phyloP scores from a whole-genome alignment of 768 basidiomycete species.

The Coprinopsis marcescibilis region DNA sequence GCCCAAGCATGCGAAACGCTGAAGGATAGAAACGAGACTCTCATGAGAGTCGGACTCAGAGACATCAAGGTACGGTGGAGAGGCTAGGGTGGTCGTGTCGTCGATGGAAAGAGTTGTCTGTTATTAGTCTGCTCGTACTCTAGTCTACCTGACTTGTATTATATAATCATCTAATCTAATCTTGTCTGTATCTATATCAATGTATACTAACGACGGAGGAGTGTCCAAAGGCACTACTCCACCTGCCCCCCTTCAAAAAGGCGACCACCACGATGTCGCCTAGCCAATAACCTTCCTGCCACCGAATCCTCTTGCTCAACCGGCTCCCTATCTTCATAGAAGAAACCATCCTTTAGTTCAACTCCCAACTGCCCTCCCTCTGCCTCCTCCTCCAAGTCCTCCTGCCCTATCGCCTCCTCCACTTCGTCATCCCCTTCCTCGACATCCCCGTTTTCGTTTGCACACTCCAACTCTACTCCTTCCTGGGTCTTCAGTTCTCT shows the following conservation, averaged over 20 bases:
- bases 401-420: conserved; percentile 2
- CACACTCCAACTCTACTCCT: not conserved
- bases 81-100: too few relatives aligned
- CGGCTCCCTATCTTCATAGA: not conserved
- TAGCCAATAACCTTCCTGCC: not conserved
- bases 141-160: too few relatives aligned
- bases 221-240: not conserved
- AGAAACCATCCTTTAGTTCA: too few relatives aligned
- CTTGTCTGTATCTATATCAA: too few relatives aligned
- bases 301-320: not conserved
- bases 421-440: not conserved
- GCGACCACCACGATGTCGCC: not conserved
- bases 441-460: not conserved
- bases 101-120: too few relatives aligned
- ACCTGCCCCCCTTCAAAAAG: not conserved
- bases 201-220: too few relatives aligned
- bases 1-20: conserved; percentile 12
- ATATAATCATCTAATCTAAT: too few relatives aligned
- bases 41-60: conserved; percentile 20
- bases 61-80: conserved; percentile 19
- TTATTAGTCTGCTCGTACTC: too few relatives aligned
- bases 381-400: not conserved
- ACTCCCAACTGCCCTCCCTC: not conserved
- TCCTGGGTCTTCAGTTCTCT: not conserved
- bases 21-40: conserved; percentile 13